These are phyloP conservation scores for Colletotrichum filicis DNA, from an alignment of 2,329 filamentous ascomycete genomes.

Conservation along the genomic window DNA sequence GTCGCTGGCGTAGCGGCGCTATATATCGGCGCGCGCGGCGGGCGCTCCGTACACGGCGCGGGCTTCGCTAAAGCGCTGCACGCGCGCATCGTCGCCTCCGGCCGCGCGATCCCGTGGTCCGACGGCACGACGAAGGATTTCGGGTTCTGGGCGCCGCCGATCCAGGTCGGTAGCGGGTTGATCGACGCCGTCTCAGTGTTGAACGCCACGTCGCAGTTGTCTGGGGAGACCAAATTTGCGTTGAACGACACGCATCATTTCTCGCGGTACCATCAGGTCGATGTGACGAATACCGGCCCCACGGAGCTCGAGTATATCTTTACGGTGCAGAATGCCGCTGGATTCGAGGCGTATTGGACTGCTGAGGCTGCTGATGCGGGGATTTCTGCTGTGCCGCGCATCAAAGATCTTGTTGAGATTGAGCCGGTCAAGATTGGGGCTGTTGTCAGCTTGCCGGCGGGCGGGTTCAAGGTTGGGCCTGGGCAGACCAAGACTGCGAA, in stretches of 20 bases:
- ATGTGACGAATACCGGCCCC: slow-evolving; percentile 50
- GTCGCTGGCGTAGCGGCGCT: slow-evolving; percentile 61
- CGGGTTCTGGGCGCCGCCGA: slow-evolving; percentile 44
- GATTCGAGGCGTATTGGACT: slow-evolving; percentile 44
- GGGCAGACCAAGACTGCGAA: slow-evolving; percentile 35
- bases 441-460: slow-evolving; percentile 21
- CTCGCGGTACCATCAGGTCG: slow-evolving; percentile 37
- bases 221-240: slow-evolving; percentile 49
- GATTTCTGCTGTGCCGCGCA: background rate
- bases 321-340: slow-evolving; percentile 44
- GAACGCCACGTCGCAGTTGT: slow-evolving; percentile 40
- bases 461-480: slow-evolving; percentile 28
- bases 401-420: slow-evolving; percentile 27
- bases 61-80: slow-evolving; percentile 34
- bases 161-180: slow-evolving; percentile 52
- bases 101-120: slow-evolving; percentile 29
- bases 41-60: slow-evolving; percentile 47
- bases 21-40: slow-evolving; percentile 54
- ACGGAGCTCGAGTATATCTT: slow-evolving; percentile 46
- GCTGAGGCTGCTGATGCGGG: slow-evolving; percentile 12
- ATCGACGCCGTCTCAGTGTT: slow-evolving; percentile 44
- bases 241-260: slow-evolving; percentile 56
- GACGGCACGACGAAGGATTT: slow-evolving; percentile 32
- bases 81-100: slow-evolving; percentile 34
- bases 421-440: slow-evolving; percentile 23